These are phyloP conservation scores for Chionographis japonica DNA, from an alignment of 106 monocot genomes.

Conservation along the genomic window DNA sequence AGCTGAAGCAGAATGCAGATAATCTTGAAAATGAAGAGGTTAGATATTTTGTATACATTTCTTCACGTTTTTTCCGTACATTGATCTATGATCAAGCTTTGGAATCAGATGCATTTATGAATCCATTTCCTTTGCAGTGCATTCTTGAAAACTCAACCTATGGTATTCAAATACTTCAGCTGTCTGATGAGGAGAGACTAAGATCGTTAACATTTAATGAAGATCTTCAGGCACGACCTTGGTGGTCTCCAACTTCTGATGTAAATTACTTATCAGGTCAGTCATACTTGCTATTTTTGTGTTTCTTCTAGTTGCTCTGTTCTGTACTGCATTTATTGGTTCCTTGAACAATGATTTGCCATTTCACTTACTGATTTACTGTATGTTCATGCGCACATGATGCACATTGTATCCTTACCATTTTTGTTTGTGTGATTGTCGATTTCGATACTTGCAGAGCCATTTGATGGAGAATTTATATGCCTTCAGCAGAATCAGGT, in stretches of 20 bases:
- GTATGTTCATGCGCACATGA: no score
- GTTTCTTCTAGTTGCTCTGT: not conserved
- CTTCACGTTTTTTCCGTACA: not conserved
- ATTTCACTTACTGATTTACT: no score
- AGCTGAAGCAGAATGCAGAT: slow-evolving; percentile 68
- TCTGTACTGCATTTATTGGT: not conserved
- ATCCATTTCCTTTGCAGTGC: slow-evolving; percentile 27
- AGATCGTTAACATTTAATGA: slow-evolving; percentile 77
- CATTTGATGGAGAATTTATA: slow-evolving; percentile 40
- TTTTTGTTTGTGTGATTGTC: not conserved
- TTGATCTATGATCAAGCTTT: no score
- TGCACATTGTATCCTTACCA: not conserved
- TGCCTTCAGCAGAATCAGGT: slow-evolving; percentile 37
- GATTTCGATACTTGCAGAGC: slow-evolving; percentile 34
- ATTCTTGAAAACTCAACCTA: slow-evolving; percentile 42
- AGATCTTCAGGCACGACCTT: slow-evolving; percentile 78
- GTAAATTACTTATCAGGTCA: slow-evolving; percentile 70
- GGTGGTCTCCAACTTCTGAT: slow-evolving; percentile 77
- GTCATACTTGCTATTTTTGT: not conserved
- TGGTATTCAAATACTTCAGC: slow-evolving; percentile 52
- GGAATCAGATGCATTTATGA: no score
- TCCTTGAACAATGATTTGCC: not conserved
- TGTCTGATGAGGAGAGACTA: slow-evolving; percentile 43
- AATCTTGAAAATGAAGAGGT: slow-evolving; percentile 77
- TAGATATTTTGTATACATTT: slow-evolving; percentile 2